Evolutionary conservation across 2,329 filamentous ascomycete species (phyloP).

Genomic region (Aspergillus costaricaensis): DNA sequence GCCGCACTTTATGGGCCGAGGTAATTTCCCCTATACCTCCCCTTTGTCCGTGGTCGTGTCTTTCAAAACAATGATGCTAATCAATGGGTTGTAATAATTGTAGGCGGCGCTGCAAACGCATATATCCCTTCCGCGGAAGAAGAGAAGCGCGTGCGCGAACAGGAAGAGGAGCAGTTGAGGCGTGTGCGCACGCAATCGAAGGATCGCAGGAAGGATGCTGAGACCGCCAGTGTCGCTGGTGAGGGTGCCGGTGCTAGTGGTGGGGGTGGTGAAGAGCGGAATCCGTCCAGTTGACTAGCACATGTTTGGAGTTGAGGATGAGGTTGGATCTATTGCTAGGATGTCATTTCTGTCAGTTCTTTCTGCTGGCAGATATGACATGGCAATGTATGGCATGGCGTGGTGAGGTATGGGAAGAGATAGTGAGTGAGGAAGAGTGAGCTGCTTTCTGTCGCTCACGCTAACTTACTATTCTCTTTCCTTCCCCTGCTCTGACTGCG

Average conservation of each 20-base stretch:
- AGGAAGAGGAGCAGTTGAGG: slow-evolving; percentile 37
- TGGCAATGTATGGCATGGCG: background rate
- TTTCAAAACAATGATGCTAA: background rate
- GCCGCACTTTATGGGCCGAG: slow-evolving; percentile 46
- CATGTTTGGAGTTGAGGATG: slow-evolving; percentile 9
- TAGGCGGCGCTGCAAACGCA: slow-evolving; percentile 41
- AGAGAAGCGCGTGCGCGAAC: slow-evolving; percentile 31
- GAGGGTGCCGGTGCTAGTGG: background rate
- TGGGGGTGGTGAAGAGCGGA: background rate
- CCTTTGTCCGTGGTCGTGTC: background rate
- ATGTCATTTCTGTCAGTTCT: background rate
- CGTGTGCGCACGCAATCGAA: slow-evolving; percentile 30
- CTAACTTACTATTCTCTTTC: too few species aligned
- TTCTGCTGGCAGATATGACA: background rate
- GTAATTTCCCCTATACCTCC: slow-evolving; percentile 27
- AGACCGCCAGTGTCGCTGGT: slow-evolving; percentile 14
- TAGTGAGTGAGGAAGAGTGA: background rate
- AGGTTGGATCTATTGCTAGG: background rate
- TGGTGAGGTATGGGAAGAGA: background rate
- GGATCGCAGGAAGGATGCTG: slow-evolving; percentile 19
- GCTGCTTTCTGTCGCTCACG: background rate
- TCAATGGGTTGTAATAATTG: background rate
- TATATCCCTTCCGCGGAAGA: slow-evolving; percentile 30
- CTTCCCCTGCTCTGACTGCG: background rate
- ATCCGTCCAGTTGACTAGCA: slow-evolving; percentile 15